Conservation (phyloP, 192 early-diverging fungal genomes). For the Oehlia diaphana region DNA sequence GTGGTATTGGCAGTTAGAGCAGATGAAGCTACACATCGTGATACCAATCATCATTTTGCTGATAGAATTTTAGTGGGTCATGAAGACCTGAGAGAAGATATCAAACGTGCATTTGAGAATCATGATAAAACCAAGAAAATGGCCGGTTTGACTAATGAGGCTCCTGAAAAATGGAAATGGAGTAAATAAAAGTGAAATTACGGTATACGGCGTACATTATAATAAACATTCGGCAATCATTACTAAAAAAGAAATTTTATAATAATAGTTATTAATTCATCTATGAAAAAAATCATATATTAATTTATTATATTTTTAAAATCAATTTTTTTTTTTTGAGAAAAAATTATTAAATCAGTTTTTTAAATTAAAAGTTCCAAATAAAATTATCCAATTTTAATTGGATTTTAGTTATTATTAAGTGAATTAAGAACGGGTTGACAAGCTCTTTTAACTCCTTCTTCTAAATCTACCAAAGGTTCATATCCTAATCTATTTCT, state of each 20-base stretch:
- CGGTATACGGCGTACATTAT: no score
- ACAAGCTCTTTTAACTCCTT: slow-evolving; percentile 47
- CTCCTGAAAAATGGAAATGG: slow-evolving; percentile 21
- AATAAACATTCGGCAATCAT: no score
- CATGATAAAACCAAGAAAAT: background rate
- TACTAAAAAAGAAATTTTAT: no score
- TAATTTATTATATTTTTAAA: background rate
- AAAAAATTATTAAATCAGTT: no score
- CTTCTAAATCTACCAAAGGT: slow-evolving; percentile 54
- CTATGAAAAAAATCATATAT: no score
- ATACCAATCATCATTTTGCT: slow-evolving; percentile 88
- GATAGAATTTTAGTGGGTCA: slow-evolving; percentile 55
- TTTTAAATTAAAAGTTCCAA: background rate
- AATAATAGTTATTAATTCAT: no score
- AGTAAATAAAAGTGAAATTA: background rate
- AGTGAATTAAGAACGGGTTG: background rate
- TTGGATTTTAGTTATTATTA: background rate
- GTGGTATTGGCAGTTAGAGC: slow-evolving; percentile 85
- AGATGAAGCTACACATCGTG: slow-evolving; percentile 87
- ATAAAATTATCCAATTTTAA: background rate
- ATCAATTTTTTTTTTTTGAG: no score
- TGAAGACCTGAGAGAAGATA: slow-evolving; percentile 27
- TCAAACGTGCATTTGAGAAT: background rate
- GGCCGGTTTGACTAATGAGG: slow-evolving; percentile 12
- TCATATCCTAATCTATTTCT: slow-evolving; percentile 61